These are phyloP conservation scores for Hyaloscypha finlandica DNA, from an alignment of 495 filamentous ascomycete genomes.

Conservation along the genomic window DNA sequence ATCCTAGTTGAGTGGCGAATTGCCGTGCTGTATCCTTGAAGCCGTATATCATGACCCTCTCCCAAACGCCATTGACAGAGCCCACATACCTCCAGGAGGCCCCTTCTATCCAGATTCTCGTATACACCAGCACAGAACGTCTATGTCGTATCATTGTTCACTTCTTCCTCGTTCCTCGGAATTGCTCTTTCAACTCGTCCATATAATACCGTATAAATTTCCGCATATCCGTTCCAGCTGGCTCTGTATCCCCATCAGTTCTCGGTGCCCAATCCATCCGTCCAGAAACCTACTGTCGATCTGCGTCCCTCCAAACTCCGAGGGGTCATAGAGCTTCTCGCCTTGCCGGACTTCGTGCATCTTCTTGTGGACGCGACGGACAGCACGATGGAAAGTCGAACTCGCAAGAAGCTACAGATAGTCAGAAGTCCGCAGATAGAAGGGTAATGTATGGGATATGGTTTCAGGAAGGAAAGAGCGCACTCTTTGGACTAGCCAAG, in stretches of 20 bases:
- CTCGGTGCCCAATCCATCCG: background rate
- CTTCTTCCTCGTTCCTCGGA: constrained; percentile 37
- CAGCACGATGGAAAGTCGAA: constrained; percentile 59
- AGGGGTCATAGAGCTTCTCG: constrained; percentile 45
- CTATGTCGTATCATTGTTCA: constrained; percentile 6
- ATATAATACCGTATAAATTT: constrained; percentile 56
- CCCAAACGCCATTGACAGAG: background rate
- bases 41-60: background rate
- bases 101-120: background rate
- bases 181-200: constrained; percentile 61
- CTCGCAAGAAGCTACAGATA: constrained; percentile 57
- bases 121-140: background rate
- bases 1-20: background rate
- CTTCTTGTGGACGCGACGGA: constrained; percentile 55
- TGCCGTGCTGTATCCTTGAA: background rate
- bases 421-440: constrained; percentile 19
- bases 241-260: constrained; percentile 22
- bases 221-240: constrained; percentile 34
- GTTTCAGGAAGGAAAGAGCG: background rate
- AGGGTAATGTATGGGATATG: background rate
- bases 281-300: constrained; percentile 49
- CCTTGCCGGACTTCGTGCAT: constrained; percentile 55
- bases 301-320: constrained; percentile 58
- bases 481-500: constrained; percentile 35
- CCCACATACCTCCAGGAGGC: background rate